Conservation (phyloP, 2,329 filamentous ascomycete genomes). For the Ceratocystis variospora region DNA sequence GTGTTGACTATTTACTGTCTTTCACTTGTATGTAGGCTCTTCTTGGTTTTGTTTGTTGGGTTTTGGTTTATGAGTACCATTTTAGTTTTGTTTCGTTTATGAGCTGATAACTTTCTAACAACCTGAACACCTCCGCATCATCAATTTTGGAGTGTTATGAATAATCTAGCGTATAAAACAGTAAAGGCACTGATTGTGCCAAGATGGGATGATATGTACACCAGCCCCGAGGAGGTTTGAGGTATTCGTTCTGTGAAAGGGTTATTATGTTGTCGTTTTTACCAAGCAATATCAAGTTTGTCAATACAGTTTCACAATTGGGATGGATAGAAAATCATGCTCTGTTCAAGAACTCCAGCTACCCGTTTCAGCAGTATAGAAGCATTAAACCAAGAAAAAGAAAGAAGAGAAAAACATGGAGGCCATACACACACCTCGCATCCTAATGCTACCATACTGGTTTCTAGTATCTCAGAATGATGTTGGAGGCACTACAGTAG, state of each 20-base stretch:
- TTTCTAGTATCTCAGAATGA: background rate
- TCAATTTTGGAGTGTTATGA: background rate
- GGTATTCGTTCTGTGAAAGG: too few species aligned
- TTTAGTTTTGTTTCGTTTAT: conserved; percentile 1
- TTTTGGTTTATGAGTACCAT: conserved; percentile 7
- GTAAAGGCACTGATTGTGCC: too few species aligned
- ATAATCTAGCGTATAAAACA: background rate
- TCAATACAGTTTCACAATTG: background rate
- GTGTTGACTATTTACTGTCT: background rate
- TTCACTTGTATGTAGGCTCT: background rate
- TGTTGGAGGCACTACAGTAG: background rate
- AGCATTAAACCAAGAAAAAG: background rate
- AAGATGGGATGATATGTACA: too few species aligned
- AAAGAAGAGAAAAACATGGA: background rate
- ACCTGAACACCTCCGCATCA: too few species aligned
- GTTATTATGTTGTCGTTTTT: too few species aligned
- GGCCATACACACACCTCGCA: background rate
- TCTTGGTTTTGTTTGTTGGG: conserved; percentile 4
- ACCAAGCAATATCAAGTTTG: background rate
- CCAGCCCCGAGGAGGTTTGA: too few species aligned
- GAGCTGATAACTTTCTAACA: background rate
- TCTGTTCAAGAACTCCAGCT: conserved; percentile 9
- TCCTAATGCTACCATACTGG: background rate
- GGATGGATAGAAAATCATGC: conserved; percentile 2
- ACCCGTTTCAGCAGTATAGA: conserved; percentile 1